Conservation (phyloP, 257 asterid genomes). For the Solanum pennellii region DNA sequence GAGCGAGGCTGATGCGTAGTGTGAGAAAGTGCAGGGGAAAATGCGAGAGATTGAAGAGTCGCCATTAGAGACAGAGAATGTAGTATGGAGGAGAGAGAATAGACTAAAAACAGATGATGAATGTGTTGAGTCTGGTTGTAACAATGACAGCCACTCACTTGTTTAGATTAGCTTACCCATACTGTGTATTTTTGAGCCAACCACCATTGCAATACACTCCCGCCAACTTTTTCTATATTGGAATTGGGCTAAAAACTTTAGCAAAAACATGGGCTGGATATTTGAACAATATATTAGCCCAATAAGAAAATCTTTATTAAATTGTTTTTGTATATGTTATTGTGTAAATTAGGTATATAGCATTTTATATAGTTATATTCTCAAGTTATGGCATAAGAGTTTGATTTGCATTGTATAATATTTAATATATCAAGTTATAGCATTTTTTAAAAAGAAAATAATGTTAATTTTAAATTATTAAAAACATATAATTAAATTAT, state of each 20-base stretch:
- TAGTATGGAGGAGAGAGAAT: not conserved
- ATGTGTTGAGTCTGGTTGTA: constrained; percentile 21
- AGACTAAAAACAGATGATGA: not conserved
- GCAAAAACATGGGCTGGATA: not conserved
- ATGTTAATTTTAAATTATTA: no score
- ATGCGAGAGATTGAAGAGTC: constrained; percentile 51
- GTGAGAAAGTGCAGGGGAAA: constrained; percentile 45
- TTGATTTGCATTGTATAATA: no score
- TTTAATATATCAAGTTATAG: no score
- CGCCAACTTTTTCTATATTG: not conserved
- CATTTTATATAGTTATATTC: no score
- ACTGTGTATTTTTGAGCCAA: not conserved
- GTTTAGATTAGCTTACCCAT: not conserved
- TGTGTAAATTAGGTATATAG: no score
- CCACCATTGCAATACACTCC: not conserved
- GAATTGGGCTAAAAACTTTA: not conserved
- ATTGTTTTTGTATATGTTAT: not conserved
- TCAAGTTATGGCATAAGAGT: no score
- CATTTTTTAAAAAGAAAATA: no score
- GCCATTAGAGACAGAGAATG: constrained; percentile 30
- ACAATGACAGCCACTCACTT: constrained; percentile 60
- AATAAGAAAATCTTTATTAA: not conserved
- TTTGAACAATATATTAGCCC: not conserved
- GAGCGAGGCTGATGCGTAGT: constrained; percentile 31
- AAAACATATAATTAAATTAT: no score